Percentiles rank a stretch among this genome's conserved stretches.
Conservation (phyloP, 495 filamentous ascomycete genomes). For the Talaromyces borbonicus region DNA sequence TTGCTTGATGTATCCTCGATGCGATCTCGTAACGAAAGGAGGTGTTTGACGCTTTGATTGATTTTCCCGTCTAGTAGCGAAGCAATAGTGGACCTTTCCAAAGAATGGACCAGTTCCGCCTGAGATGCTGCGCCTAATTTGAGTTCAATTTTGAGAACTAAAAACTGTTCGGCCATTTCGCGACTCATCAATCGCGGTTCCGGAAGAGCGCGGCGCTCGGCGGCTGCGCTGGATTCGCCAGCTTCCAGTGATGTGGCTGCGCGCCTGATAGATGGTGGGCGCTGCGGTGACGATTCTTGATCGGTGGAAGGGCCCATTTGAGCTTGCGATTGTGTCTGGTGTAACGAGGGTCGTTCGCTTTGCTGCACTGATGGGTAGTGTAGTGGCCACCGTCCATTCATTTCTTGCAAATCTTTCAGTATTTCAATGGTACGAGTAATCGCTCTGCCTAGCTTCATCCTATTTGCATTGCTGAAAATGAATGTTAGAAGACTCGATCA, state of each 20-base stretch:
- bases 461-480: constrained; percentile 68
- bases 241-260: constrained; percentile 63
- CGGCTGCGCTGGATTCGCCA: constrained; percentile 62
- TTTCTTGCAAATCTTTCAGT: constrained; percentile 68
- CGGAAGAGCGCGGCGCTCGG: constrained; percentile 42
- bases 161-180: constrained; percentile 92
- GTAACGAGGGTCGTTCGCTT: constrained; percentile 33
- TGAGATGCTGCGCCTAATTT: constrained; percentile 82
- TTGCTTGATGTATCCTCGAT: constrained; percentile 98
- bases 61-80: constrained; percentile 90
- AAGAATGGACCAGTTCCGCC: constrained; percentile 87
- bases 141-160: constrained; percentile 85
- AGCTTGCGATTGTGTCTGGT: constrained; percentile 41
- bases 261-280: constrained; percentile 48
- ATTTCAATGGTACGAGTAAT: constrained; percentile 80
- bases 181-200: constrained; percentile 79
- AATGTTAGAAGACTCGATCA: constrained; percentile 16
- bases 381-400: constrained; percentile 86
- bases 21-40: constrained; percentile 74
- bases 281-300: constrained; percentile 28
- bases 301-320: constrained; percentile 21
- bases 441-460: constrained; percentile 69
- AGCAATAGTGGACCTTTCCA: constrained; percentile 86
- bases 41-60: constrained; percentile 80
- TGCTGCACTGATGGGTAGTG: constrained; percentile 81